Evolutionary conservation across 129 eudicot species (phyloP), one percentile per base, ranked within the genome.

Genomic region (Chrysanthemum makinoi): DNA sequence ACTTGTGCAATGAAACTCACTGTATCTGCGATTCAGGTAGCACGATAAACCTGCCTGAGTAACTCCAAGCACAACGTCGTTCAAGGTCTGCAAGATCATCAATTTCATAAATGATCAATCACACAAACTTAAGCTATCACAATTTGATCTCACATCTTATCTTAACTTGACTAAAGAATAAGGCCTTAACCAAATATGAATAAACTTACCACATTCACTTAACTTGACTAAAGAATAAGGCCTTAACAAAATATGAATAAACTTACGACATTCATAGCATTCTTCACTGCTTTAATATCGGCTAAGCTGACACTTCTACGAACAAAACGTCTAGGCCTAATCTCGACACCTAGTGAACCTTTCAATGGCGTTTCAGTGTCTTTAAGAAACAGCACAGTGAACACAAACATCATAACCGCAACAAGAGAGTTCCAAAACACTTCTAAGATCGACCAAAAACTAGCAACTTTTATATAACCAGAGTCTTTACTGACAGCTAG

Each of bases 21-120:
- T 75, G 56, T 77, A 81, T 81, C 83, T 74, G 26, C 83, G 64
- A 63, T 69, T 81, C 30, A 84, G 69, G 64, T 84, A 84, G 8
- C 74, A 81, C 1, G 89, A 80, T 48, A 84, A 75, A 59, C 86
- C 86, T 30, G 85, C 85, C 47, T 80, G 80, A 14, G 83, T 77
- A 65, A 84, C 81, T 73, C 85, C 88, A 47, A 84, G 72, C 11
- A 81, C 81, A 12, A 84, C 86, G 20, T 84, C 89, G 46, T 84
- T 84, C 46, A 81, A 7, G 13, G 85, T 84, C 85, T 84, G 69
- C 72, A 55, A 70, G 17, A 62, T 18, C 18, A 54, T 54, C 11
- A 62, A 35, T 44, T 8, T 55, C 26, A 35, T 39, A 6, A 39
- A 39, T 6, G 10, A 39, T 54, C 11, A 62, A 8, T 75, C 10